Evolutionary conservation across 192 early-diverging fungal genomes (phyloP).

Genomic region (Linnemannia exigua): DNA sequence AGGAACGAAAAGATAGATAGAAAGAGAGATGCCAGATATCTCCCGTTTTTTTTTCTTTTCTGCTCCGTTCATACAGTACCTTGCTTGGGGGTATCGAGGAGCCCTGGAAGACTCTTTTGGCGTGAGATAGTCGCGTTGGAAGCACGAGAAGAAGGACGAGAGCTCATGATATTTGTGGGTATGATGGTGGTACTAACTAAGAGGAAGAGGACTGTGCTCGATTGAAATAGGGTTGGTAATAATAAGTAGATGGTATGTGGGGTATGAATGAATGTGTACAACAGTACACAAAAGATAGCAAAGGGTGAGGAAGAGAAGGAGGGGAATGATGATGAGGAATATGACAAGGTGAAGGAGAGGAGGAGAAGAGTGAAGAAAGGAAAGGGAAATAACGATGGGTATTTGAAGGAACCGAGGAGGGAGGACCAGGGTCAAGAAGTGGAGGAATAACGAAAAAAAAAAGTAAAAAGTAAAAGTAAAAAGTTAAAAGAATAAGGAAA

Average conservation of each 20-base stretch:
- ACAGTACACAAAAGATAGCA: background rate
- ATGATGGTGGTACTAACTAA: background rate
- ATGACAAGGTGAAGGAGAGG: background rate
- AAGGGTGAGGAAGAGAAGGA: background rate
- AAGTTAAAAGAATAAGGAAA: background rate
- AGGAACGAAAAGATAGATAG: background rate
- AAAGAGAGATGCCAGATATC: background rate
- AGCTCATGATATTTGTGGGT: slow-evolving; percentile 3
- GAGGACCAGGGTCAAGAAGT: background rate
- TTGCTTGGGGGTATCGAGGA: background rate
- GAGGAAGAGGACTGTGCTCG: background rate
- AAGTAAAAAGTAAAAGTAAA: background rate
- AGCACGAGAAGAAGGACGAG: slow-evolving; percentile 7
- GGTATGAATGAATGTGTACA: background rate
- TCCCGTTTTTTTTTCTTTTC: no score
- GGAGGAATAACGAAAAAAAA: background rate
- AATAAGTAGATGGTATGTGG: background rate
- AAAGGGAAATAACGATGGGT: no score
- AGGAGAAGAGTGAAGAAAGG: background rate
- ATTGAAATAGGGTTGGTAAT: background rate
- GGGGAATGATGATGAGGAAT: background rate
- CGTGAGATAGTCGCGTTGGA: background rate
- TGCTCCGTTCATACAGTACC: background rate
- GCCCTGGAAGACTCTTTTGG: background rate
- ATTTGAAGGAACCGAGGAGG: background rate